Evolutionary conservation across 2,329 filamentous ascomycete genomes (phyloP).

Genomic region (Ophiostoma australiae): DNA sequence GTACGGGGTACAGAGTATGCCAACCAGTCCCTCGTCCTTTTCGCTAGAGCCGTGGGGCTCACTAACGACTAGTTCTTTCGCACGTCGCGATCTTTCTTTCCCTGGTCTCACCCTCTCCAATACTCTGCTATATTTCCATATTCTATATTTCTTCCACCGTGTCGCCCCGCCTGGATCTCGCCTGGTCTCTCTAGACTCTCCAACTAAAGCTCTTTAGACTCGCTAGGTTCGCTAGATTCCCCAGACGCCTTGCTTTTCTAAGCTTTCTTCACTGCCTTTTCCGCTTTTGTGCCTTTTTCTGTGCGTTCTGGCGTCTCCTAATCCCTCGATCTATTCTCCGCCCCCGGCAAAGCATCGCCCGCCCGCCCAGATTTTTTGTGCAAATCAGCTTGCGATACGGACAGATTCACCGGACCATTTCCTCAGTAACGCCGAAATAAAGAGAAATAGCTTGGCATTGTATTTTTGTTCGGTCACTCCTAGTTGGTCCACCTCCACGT

Average conservation of each 20-base stretch:
- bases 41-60: background rate
- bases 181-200: background rate
- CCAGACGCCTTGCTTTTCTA: background rate
- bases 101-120: background rate
- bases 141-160: background rate
- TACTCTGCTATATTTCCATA: background rate
- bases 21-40: background rate
- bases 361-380: background rate
- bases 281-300: background rate
- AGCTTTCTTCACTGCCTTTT: background rate
- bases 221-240: background rate
- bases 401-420: background rate
- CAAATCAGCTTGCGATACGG: background rate
- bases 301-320: background rate
- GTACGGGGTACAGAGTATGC: background rate
- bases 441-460: background rate
- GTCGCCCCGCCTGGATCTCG: background rate
- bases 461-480: background rate
- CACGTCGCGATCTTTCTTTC: background rate
- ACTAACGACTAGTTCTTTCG: background rate
- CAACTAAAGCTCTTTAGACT: background rate
- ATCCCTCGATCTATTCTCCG: background rate
- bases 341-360: background rate
- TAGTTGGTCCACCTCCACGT: slow-evolving; percentile 14
- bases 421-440: background rate